Evolutionary conservation across 768 basidiomycete genomes (phyloP), one percentile per base, ranked within the genome.

Genomic region (Serendipita indica): DNA sequence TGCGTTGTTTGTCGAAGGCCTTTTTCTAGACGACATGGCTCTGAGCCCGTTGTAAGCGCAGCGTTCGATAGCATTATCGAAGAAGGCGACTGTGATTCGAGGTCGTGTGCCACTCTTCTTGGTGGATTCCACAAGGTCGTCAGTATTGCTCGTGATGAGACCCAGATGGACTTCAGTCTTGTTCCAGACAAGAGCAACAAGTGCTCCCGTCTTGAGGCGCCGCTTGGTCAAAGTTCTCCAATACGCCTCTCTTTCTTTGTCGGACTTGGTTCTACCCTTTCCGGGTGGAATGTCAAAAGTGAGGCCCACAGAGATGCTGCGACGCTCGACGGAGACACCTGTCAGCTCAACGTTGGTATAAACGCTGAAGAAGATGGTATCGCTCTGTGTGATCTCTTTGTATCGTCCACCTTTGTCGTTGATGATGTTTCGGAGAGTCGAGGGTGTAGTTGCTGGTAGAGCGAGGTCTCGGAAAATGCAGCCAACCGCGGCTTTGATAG

Each of bases 141-240:
- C 22, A 16, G 22, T 27, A 30, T n/a, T 16, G 16, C 16, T 20
- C 7, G 16, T 54, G 7, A 54, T 54, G 22, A 54, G 30, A 1
- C 49, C 49, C 7, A 54, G 22, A 28, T 18, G 22, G 10, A 54
- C 7, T 30, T 54, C 16, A 7, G 3, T 63, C 0, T 64, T 68
- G 57, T 73, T 66, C 74, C 78, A 79, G 13, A 84, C 67, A 3
- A 86, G 74, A 5, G 78, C 84, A 16, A 88, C 73, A 16, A 88
- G 76, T 16, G 77, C 78, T 0, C 86, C 84, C 60, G 75, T 72
- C 52, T 76, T 72, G 5, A 87, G 74, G 0, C 81, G 73, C 59
- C 81, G 82, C 3, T 78, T 73, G 20, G 76, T 72, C 67, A 75
- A 73, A 3, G 74, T 73, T 63, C 84, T 76, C 86, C 84, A 87